phyloP scores from a whole-genome alignment of 805 yeast genomes.

The Suhomyces tanzawaensis region DNA sequence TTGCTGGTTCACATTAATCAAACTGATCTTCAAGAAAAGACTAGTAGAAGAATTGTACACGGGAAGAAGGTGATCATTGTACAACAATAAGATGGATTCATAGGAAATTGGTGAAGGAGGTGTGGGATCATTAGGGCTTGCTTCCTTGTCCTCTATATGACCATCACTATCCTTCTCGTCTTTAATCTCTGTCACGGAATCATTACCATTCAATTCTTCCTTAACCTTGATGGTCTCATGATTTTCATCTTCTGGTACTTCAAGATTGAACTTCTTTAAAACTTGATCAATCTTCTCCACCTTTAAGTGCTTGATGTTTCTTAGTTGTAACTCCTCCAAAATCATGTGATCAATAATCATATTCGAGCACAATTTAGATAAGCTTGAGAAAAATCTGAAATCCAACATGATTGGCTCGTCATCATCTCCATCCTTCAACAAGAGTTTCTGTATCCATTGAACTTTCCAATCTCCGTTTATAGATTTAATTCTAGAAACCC shows the following conservation, averaged over 20 bases:
- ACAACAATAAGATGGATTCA: constrained; percentile 23
- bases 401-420: constrained; percentile 12
- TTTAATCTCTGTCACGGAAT: constrained; percentile 19
- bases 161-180: constrained; percentile 14
- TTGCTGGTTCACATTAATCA: constrained; percentile 15
- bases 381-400: constrained; percentile 35
- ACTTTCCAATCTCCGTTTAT: constrained; percentile 54
- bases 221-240: background rate
- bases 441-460: constrained; percentile 46
- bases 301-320: constrained; percentile 34
- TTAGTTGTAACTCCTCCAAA: constrained; percentile 45
- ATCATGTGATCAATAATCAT: constrained; percentile 51
- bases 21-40: constrained; percentile 29
- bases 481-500: constrained; percentile 51
- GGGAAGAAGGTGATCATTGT: constrained; percentile 29
- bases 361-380: constrained; percentile 45
- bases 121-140: background rate
- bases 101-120: constrained; percentile 12
- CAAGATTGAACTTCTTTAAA: constrained; percentile 7
- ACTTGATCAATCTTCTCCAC: constrained; percentile 9
- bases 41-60: constrained; percentile 32
- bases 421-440: constrained; percentile 8
- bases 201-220: constrained; percentile 10
- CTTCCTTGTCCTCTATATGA: constrained; percentile 16
- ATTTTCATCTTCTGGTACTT: constrained; percentile 3